Evolutionary conservation across 1,284 basidiomycete genomes (phyloP).

Genomic region (Cryptococcus deneoformans): DNA sequence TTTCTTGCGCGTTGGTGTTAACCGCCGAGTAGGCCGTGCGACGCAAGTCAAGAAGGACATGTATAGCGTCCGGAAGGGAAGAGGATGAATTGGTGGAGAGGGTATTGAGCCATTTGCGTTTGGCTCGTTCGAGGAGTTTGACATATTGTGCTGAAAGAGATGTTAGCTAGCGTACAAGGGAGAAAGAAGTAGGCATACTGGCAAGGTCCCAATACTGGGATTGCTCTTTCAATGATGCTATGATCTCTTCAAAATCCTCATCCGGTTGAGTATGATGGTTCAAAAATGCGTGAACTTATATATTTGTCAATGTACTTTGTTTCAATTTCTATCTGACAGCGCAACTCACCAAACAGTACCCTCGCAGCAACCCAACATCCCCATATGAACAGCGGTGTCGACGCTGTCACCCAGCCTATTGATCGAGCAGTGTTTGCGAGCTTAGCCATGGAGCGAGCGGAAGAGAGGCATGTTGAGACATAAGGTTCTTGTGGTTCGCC

Average conservation of each 20-base stretch:
- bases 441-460: conserved; percentile 30
- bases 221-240: conserved; percentile 35
- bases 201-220: conserved; percentile 43
- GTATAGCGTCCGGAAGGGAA: conserved; percentile 45
- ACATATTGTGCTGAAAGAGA: conserved; percentile 43
- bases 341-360: conserved; percentile 41
- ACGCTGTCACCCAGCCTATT: conserved; percentile 7
- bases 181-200: conserved; percentile 19
- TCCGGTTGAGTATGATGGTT: conserved; percentile 31
- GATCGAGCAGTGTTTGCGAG: conserved; percentile 15
- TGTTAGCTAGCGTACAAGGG: neutral
- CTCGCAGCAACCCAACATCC: conserved; percentile 48
- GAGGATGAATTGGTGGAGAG: conserved; percentile 1
- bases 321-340: neutral
- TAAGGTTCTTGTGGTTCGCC: conserved; percentile 44
- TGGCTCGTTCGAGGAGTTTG: conserved; percentile 45
- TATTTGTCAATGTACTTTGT: neutral
- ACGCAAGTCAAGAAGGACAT: conserved; percentile 47
- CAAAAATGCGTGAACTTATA: conserved; percentile 40
- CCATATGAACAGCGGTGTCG: conserved; percentile 47
- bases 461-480: conserved; percentile 33
- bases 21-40: conserved; percentile 47
- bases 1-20: conserved; percentile 28
- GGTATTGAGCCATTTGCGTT: conserved; percentile 39
- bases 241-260: conserved; percentile 40